These are phyloP conservation scores for Plasmodium coatneyi DNA, from an alignment of 169 alveolate species.

Conservation along the genomic window DNA sequence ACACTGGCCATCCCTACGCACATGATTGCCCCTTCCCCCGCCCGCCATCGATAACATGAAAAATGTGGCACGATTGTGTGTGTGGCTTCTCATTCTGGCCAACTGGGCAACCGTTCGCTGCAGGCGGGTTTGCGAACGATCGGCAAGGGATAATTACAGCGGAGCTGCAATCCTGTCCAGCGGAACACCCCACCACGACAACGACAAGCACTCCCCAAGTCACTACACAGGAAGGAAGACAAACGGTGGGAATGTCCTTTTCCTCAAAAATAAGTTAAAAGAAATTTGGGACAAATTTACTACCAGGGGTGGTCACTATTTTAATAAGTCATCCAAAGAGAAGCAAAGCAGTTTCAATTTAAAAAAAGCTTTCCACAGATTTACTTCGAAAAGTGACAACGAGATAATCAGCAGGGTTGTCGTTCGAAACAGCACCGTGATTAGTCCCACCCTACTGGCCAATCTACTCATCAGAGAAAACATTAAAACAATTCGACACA, in stretches of 20 bases:
- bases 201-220: background rate
- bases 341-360: background rate
- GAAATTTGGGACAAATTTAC: constrained; percentile 25
- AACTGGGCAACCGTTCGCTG: background rate
- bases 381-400: background rate
- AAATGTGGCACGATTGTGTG: constrained; percentile 30
- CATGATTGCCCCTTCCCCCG: background rate
- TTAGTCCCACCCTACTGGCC: background rate
- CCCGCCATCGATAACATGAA: constrained; percentile 29
- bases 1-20: background rate
- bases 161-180: background rate
- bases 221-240: background rate
- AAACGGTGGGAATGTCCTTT: constrained; percentile 1
- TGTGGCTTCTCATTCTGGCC: constrained; percentile 2
- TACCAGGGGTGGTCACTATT: background rate
- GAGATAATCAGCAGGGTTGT: constrained; percentile 38
- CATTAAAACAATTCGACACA: constrained; percentile 10
- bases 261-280: constrained; percentile 48
- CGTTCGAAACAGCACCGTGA: constrained; percentile 42
- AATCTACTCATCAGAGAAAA: constrained; percentile 19
- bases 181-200: background rate
- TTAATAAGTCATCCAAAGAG: background rate
- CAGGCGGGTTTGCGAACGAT: background rate
- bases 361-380: constrained; percentile 7
- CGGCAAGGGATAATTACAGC: background rate